Evolutionary conservation across 163 green algal genomes (phyloP).

Genomic region (Chlorella variabilis): DNA sequence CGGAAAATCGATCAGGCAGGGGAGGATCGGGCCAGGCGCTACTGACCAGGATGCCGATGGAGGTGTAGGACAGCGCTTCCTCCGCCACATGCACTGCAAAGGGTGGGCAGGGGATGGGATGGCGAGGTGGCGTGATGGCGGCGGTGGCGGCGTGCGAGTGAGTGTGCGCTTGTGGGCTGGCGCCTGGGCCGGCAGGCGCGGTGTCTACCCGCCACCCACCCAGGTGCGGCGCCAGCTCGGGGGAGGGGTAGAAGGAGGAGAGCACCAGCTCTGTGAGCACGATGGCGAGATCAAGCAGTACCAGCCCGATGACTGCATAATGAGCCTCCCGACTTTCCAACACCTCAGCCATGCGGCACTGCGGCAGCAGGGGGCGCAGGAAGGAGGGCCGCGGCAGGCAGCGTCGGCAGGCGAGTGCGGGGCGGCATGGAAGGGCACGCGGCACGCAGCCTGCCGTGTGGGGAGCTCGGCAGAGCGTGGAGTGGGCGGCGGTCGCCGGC

Average conservation of each 20-base stretch:
- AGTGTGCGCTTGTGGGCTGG: no score
- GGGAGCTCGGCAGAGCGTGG: no score
- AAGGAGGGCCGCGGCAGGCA: neutral
- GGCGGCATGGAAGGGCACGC: no score
- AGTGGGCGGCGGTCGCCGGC: no score
- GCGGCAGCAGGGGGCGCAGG: neutral
- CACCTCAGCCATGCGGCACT: constrained; percentile 23
- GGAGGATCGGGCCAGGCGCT: no score
- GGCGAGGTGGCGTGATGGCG: neutral
- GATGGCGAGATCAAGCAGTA: constrained; percentile 31
- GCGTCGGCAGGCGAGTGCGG: no score
- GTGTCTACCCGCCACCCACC: neutral
- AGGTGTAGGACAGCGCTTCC: constrained; percentile 21
- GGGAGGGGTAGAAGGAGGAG: constrained; percentile 4
- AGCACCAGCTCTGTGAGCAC: constrained; percentile 34
- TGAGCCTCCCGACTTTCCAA: constrained; percentile 16
- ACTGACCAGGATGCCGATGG: constrained; percentile 35
- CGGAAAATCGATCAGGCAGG: no score
- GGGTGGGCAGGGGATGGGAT: neutral
- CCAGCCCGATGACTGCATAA: constrained; percentile 22
- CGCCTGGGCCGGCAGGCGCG: no score
- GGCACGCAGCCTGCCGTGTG: no score
- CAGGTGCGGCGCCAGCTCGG: constrained; percentile 20
- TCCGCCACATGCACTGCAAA: constrained; percentile 25
- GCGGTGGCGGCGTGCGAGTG: no score